These are phyloP conservation scores for Zygosaccharomyces pseudobailii DNA, from an alignment of 1,139 yeast genomes.

Conservation along the genomic window DNA sequence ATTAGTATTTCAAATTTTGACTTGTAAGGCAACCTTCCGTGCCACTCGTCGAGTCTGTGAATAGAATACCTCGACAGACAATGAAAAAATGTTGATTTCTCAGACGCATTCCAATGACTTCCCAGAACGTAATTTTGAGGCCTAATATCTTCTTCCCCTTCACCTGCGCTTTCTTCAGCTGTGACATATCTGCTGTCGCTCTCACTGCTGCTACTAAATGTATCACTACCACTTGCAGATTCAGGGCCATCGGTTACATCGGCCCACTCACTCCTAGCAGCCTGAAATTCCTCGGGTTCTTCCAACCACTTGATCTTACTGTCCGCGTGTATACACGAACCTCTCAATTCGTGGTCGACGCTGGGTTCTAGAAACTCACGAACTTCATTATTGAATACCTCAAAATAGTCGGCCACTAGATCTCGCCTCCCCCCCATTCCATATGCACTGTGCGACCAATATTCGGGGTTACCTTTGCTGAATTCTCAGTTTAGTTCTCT, in stretches of 20 bases:
- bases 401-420: constrained; percentile 17
- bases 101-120: constrained; percentile 25
- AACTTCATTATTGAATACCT: constrained; percentile 21
- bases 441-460: neutral
- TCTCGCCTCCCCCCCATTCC: constrained; percentile 10
- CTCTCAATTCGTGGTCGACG: constrained; percentile 18
- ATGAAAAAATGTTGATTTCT: constrained; percentile 30
- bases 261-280: neutral
- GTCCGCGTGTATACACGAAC: constrained; percentile 23
- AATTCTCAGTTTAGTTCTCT: neutral
- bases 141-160: neutral
- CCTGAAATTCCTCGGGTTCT: constrained; percentile 2
- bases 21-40: constrained; percentile 17
- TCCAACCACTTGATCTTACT: constrained; percentile 15
- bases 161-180: constrained; percentile 7
- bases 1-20: constrained; percentile 27
- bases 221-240: neutral
- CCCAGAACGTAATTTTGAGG: constrained; percentile 16
- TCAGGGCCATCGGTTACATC: constrained; percentile 2
- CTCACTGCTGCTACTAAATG: neutral
- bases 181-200: constrained; percentile 5
- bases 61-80: constrained; percentile 29
- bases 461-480: neutral
- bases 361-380: constrained; percentile 17
- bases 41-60: constrained; percentile 32